Conservation (phyloP, 73 alveolate genomes). For the Diophrys sp. region DNA sequence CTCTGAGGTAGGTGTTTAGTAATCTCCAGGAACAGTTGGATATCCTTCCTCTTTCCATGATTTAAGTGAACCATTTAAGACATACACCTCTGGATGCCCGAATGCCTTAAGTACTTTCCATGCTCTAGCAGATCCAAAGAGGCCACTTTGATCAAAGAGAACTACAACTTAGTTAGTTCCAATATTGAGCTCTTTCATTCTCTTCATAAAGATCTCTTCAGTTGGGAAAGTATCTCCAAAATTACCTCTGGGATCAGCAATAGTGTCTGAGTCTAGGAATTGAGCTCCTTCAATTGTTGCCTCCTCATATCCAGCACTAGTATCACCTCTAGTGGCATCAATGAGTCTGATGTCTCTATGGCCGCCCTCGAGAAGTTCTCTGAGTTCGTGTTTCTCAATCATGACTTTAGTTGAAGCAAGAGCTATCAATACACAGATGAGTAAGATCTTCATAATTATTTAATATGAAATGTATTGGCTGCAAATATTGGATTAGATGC, state of each 20-base stretch:
- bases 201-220: neutral
- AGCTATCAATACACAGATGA: neutral
- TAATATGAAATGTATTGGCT: slow-evolving; percentile 2
- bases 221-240: neutral
- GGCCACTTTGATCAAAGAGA: neutral
- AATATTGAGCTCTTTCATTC: neutral
- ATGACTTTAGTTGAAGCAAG: neutral
- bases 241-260: neutral
- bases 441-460: neutral
- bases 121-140: neutral
- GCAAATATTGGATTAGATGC: slow-evolving; percentile 5
- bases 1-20: neutral
- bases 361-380: neutral
- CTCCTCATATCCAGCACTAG: neutral
- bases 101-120: neutral
- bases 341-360: neutral
- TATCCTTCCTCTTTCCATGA: neutral
- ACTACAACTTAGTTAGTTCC: neutral
- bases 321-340: neutral
- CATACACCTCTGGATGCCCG: neutral
- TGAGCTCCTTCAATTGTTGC: neutral
- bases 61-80: neutral
- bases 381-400: neutral
- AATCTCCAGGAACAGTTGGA: neutral
- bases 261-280: neutral